A percentile compares a stretch with the other conserved stretches of the same genome.
Conservation (phyloP, 768 basidiomycete genomes). For the Gloeophyllum trabeum region DNA sequence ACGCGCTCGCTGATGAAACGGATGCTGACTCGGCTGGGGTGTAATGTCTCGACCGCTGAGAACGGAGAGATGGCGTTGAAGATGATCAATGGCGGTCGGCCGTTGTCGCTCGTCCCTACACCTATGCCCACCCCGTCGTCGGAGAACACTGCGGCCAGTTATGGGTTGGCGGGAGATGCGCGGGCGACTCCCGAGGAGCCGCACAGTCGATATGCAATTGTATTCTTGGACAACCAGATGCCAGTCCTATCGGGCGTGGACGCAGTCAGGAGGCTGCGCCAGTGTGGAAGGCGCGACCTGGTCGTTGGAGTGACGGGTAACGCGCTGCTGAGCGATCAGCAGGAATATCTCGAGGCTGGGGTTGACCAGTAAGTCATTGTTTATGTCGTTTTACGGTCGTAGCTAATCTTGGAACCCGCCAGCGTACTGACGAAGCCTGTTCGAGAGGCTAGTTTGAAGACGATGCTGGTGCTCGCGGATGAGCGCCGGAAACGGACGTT, state of each 20-base stretch:
- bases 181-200: constrained; percentile 3
- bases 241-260: constrained; percentile 68
- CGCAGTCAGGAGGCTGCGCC: constrained; percentile 51
- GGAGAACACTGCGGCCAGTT: constrained; percentile 24
- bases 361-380: constrained; percentile 49
- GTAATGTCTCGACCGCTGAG: constrained; percentile 69
- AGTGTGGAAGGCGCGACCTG: constrained; percentile 57
- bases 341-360: constrained; percentile 66
- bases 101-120: neutral
- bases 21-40: constrained; percentile 69
- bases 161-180: constrained; percentile 6
- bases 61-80: constrained; percentile 74
- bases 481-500: constrained; percentile 22
- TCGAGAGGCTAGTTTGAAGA: constrained; percentile 37
- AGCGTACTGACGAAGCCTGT: constrained; percentile 79
- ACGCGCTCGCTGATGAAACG: constrained; percentile 76
- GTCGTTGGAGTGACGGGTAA: constrained; percentile 76
- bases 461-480: constrained; percentile 29
- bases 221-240: constrained; percentile 74
- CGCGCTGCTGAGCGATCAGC: constrained; percentile 32
- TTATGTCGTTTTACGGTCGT: neutral
- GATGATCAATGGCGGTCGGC: constrained; percentile 39
- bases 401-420: constrained; percentile 1
- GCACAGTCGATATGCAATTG: constrained; percentile 25
- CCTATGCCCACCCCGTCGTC: constrained; percentile 13